phyloP scores from a whole-genome alignment of 331 rosid species.

The Malus hybrid region DNA sequence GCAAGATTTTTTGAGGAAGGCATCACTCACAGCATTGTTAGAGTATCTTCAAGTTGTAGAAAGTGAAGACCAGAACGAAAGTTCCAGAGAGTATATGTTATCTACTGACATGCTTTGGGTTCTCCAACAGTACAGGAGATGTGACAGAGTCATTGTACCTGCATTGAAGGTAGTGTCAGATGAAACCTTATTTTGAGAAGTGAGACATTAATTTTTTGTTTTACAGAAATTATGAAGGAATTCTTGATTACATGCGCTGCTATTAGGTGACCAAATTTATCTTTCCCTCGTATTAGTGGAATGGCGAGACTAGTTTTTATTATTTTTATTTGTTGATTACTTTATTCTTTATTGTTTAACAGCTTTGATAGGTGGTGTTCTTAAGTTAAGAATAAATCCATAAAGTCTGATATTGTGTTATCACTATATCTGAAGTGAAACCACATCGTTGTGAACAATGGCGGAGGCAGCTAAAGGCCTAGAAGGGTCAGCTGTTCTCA shows the following conservation, averaged over 20 bases:
- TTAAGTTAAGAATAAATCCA: no score
- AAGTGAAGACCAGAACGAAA: constrained; percentile 32
- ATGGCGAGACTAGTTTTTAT: not conserved
- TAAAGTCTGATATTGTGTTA: no score
- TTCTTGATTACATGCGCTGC: not conserved
- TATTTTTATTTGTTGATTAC: not conserved
- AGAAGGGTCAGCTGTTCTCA: no score
- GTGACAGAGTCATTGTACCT: constrained; percentile 81
- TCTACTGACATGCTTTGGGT: constrained; percentile 72
- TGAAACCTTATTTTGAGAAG: not conserved
- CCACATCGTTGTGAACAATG: no score
- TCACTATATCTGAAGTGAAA: no score
- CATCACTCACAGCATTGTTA: constrained; percentile 63
- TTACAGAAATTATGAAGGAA: not conserved
- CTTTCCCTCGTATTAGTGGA: not conserved
- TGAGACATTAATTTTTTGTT: not conserved
- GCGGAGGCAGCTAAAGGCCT: no score
- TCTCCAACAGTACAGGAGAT: constrained; percentile 63
- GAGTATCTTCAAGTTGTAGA: constrained; percentile 62
- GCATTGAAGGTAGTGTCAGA: constrained; percentile 60
- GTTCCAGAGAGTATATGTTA: constrained; percentile 50
- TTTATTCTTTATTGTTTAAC: not conserved
- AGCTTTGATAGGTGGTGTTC: no score
- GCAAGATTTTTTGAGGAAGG: constrained; percentile 75
- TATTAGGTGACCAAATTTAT: not conserved